These are phyloP conservation scores for Zizania latifolia DNA, from an alignment of 176 grass and related monocot genomes.

Conservation along the genomic window DNA sequence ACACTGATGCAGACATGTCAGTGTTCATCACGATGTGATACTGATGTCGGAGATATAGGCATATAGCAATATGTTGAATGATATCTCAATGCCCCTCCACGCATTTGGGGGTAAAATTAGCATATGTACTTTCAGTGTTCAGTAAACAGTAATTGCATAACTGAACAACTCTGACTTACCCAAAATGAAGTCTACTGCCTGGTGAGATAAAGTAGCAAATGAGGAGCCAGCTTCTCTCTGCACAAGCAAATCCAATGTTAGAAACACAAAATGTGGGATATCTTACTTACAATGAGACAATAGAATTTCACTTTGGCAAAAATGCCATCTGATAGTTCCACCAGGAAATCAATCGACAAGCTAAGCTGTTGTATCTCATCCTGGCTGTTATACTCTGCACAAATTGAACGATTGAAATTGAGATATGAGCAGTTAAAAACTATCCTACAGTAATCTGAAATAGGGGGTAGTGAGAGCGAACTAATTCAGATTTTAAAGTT, in stretches of 20 bases:
- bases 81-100: not conserved
- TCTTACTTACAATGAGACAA: slow-evolving; percentile 5
- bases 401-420: slow-evolving; percentile 4
- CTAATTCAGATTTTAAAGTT: too few species aligned
- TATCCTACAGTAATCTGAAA: not conserved
- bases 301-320: slow-evolving; percentile 50
- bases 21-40: too few species aligned
- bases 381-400: slow-evolving; percentile 54
- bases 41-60: too few species aligned
- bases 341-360: slow-evolving; percentile 73
- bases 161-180: slow-evolving; percentile 31
- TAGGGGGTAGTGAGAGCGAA: not conserved
- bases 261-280: not conserved
- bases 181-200: slow-evolving; percentile 87
- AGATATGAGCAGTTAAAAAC: not conserved
- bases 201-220: slow-evolving; percentile 78
- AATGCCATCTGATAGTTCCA: slow-evolving; percentile 59
- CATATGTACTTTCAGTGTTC: not conserved
- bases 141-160: not conserved
- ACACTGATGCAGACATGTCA: too few species aligned
- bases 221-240: slow-evolving; percentile 51
- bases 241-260: slow-evolving; percentile 34
- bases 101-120: not conserved
- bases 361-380: slow-evolving; percentile 74
- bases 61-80: not conserved